Evolutionary conservation across 164 flowering plant species (phyloP).

Genomic region (Vitis riparia): DNA sequence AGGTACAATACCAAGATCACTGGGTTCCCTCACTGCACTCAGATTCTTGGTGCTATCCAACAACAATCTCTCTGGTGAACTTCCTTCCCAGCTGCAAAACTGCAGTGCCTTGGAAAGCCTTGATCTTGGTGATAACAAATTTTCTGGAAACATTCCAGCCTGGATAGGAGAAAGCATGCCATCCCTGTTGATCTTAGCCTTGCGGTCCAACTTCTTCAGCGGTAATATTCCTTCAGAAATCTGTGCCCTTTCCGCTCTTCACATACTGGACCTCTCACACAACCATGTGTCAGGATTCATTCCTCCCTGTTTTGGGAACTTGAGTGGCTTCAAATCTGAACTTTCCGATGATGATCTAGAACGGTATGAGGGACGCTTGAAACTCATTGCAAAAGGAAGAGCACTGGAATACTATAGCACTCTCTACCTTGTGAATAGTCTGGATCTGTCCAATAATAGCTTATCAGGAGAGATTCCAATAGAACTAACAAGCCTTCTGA

Average conservation of each 20-base stretch:
- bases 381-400: conserved; percentile 8
- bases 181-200: conserved; percentile 1
- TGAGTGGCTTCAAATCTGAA: conserved; percentile 1
- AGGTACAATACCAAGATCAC: conserved; percentile 22
- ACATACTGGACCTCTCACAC: not conserved
- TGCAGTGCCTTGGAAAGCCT: not conserved
- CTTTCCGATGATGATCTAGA: too few relatives aligned
- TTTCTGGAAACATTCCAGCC: conserved; percentile 13
- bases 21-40: conserved; percentile 11
- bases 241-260: conserved; percentile 11
- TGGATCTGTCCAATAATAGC: conserved; percentile 38
- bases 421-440: conserved; percentile 11
- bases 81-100: conserved; percentile 12
- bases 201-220: conserved; percentile 4
- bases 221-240: conserved; percentile 10
- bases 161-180: not conserved
- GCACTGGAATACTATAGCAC: not conserved
- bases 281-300: too few relatives aligned
- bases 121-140: conserved; percentile 12
- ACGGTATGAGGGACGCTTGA: conserved; percentile 1
- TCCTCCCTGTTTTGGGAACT: too few relatives aligned
- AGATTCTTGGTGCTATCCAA: not conserved
- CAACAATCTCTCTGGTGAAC: conserved; percentile 13
- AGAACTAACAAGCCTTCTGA: conserved; percentile 12
- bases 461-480: conserved; percentile 30